Base-by-base conservation (phyloP, 371 early-diverging fungal genomes). In the Actinomortierella wolfii region DNA sequence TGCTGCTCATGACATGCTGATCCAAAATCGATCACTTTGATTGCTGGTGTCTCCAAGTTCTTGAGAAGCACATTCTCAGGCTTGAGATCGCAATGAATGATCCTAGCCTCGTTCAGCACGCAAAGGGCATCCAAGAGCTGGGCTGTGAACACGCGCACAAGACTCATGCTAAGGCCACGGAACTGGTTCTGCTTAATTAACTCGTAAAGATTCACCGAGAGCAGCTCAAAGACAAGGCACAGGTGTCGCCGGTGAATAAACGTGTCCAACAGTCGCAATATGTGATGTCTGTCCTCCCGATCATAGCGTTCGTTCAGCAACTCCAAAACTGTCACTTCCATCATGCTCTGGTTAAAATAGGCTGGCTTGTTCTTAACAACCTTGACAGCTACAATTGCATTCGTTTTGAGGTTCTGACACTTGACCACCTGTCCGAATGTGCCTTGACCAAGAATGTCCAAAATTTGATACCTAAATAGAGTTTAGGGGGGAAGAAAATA, bases 391-490 rank as follows among this genome's bases (percentile, higher is more conserved):
- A 94, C 91, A n/a, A 90, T 71, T 46, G 91, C 89, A 59, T 90
- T 87, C 4, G 95, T 94, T 52, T 86, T 85, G 47, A 92, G 54
- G 53, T 93, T 89, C 47, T 88, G 87, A 68, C 97, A 98, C 76
- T 94, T 95, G 18, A 93, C 97, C 0, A 99, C 99, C 79, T 98
- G 97, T 0, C 99, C 98, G 86, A 98, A 99, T 0, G 99, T 98
- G 11, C 99, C 99, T 76, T 90, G 91, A 0, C 99, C 99, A 46
- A 99, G 80, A 24, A 93, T 79, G 69, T 97, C 97, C 50, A 94
- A 61, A 52, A 98, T 94, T 34, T 87, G 77, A 77, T 95, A 94
- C 59, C 91, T 91, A 52, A 18, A 5, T 15, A 44, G 24, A 52
- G 13, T 54, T 43, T 59, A 44, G 20, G 20, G 44, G 18, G 24